Conservation (phyloP, 106 monocot species). For the Xerophyta viscosa region DNA sequence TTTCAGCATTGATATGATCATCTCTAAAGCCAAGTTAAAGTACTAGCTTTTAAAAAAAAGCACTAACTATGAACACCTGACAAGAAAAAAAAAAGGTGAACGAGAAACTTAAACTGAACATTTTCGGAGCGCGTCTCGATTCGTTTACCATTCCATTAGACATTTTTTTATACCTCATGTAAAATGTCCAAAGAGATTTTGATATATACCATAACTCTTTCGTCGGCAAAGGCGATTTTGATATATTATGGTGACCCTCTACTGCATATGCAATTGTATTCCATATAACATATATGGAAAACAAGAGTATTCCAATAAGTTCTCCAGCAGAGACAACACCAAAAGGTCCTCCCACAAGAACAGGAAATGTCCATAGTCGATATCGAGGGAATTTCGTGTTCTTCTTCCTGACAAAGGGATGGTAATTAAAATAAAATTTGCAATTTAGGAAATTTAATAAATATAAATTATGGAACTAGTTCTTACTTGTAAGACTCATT, state of each 20-base stretch:
- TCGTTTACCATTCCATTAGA: too few species aligned
- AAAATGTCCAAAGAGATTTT: too few species aligned
- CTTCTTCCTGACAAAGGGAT: constrained; percentile 35
- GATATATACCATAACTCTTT: constrained; percentile 30
- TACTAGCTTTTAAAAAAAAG: too few species aligned
- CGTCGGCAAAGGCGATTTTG: constrained; percentile 5
- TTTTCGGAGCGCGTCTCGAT: too few species aligned
- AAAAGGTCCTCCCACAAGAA: constrained; percentile 74
- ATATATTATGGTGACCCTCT: neutral
- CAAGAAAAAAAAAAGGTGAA: too few species aligned
- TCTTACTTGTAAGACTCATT: constrained; percentile 33
- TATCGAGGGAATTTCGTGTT: constrained; percentile 32
- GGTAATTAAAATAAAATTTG: neutral
- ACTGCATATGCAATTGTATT: constrained; percentile 22
- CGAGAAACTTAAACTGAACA: too few species aligned
- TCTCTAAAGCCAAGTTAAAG: too few species aligned
- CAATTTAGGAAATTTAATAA: neutral
- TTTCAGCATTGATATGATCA: too few species aligned
- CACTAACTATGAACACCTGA: too few species aligned
- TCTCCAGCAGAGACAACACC: constrained; percentile 86
- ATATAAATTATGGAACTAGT: neutral
- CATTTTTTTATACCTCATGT: too few species aligned
- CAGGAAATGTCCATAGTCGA: constrained; percentile 78
- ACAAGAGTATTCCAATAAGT: constrained; percentile 62
- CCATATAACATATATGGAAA: constrained; percentile 58